These are phyloP conservation scores for Prunus yedoensis DNA, from an alignment of 331 rosid genomes.

Conservation along the genomic window DNA sequence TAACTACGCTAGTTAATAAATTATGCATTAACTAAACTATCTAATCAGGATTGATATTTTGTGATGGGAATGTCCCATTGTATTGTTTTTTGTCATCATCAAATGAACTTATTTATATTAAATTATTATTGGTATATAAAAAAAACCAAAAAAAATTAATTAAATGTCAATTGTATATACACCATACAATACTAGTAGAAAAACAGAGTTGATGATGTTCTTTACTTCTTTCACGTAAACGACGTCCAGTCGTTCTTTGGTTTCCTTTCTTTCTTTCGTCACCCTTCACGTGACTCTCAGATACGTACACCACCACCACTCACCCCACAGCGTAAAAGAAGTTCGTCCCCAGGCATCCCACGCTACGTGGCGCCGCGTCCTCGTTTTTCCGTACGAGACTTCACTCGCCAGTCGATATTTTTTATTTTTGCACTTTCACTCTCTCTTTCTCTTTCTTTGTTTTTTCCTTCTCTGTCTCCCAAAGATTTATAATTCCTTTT, in stretches of 20 bases:
- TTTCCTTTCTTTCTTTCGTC: background rate
- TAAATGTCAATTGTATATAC: no score
- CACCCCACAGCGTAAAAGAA: background rate
- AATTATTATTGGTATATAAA: no score
- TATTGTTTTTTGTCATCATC: no score
- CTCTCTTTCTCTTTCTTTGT: background rate
- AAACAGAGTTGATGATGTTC: background rate
- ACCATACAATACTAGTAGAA: no score
- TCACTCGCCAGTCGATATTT: background rate
- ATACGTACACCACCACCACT: background rate
- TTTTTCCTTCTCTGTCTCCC: background rate
- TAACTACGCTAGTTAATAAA: background rate
- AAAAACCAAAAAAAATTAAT: no score
- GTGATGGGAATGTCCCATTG: no score
- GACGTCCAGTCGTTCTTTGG: background rate
- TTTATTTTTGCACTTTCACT: background rate
- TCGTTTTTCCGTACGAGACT: background rate
- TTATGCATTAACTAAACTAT: no score
- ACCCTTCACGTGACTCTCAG: constrained; percentile 7
- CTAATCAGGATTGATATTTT: no score
- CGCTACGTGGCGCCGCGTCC: constrained; percentile 16
- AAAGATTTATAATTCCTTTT: background rate
- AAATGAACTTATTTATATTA: no score
- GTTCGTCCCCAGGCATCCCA: background rate
- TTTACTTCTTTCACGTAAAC: background rate